phyloP scores from a whole-genome alignment of 805 yeast species.

The Yarrowia divulgata region DNA sequence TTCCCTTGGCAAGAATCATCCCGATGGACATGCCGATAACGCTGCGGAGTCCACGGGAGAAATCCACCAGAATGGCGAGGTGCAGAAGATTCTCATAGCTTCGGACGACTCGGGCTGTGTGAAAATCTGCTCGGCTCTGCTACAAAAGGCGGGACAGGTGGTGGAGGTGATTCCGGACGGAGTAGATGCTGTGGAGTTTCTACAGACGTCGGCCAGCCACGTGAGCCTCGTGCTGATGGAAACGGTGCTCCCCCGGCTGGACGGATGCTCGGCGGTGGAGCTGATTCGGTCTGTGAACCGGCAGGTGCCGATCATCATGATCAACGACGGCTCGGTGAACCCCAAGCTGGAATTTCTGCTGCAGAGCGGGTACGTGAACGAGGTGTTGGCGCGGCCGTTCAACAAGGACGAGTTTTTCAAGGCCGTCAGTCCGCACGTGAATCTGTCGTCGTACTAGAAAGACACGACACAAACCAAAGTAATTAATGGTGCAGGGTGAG shows the following conservation, averaged over 20 bases:
- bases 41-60: neutral
- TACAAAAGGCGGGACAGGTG: constrained; percentile 87
- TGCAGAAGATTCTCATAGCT: constrained; percentile 55
- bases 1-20: constrained; percentile 16
- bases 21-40: constrained; percentile 5
- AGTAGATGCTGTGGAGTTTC: constrained; percentile 72
- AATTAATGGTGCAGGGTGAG: neutral
- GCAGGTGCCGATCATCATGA: constrained; percentile 80
- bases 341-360: constrained; percentile 41
- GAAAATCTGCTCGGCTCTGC: constrained; percentile 79
- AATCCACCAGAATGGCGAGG: constrained; percentile 24
- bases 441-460: constrained; percentile 1
- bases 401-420: constrained; percentile 83
- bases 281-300: constrained; percentile 81
- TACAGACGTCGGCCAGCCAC: constrained; percentile 68
- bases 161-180: constrained; percentile 96
- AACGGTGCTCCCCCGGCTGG: constrained; percentile 62
- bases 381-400: constrained; percentile 92
- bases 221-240: constrained; percentile 66
- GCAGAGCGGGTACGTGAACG: constrained; percentile 67
- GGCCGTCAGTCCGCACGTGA: constrained; percentile 55
- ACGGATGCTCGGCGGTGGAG: constrained; percentile 84
- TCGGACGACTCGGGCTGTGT: constrained; percentile 71
- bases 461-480: neutral
- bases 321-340: constrained; percentile 49